Evolutionary conservation across 768 basidiomycete genomes (phyloP), one percentile per base, ranked within the genome.

Genomic region (Boletus rubescentipes): DNA sequence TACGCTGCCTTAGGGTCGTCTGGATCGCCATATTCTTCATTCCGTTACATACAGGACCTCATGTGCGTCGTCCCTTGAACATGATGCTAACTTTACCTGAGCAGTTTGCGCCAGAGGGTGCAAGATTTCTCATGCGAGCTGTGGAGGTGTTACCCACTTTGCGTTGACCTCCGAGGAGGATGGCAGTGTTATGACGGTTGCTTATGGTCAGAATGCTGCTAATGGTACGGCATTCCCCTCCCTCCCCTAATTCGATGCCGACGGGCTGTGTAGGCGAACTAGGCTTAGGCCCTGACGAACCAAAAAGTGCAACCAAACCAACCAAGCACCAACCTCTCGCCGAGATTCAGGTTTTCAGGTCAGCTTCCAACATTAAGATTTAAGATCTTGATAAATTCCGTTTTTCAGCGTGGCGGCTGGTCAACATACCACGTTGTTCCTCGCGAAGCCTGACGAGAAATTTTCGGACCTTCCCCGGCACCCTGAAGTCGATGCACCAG

Each of bases 111-210:
- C 26, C 60, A 91, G 86, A 86, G 86, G 83, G 4, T 96, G 91
- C 75, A 91, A 91, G 66, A 83, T 91, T 29, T 71, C 73, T 20
- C 74, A 80, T 8, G 85, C 85, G 2, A 74, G 79, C 16, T 87
- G 85, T 39, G 96, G 96, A 31, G 94, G 94, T 16, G 91, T 94
- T 15, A 93, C 93, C 0, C 91, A 96, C 66, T 97, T 91, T 78
- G 77, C 86, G 7, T 75, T 89, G 29, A 82, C 87, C 1, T 79
- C 83, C 3, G 91, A 93, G 45, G 86, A 90, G 15, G 88, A 91
- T 37, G 83, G 75, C 31, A 69, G 74, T n/a, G 73, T 83, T 0
- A 92, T 96, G 86, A 90, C 91, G 4, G 86, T 96, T 29, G 86
- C 84, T 5, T 92, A 87, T 79, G 89, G 89, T 1, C 89, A 92